Base-by-base conservation (phyloP, 2,329 filamentous ascomycete genomes). In the Penicillium sclerotigenum region DNA sequence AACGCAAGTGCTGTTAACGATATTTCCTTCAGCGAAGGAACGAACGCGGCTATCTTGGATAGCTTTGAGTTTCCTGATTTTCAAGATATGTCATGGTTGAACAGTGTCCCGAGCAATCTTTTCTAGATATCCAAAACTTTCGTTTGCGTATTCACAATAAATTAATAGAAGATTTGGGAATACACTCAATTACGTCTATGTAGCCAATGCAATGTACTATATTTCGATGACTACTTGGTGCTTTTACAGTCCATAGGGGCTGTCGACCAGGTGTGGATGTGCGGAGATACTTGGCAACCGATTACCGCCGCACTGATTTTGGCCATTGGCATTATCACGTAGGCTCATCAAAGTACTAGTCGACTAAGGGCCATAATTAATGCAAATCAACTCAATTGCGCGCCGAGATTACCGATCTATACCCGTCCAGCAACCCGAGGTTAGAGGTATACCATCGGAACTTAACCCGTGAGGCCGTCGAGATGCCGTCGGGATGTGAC, bases 81-180 rank as follows among this genome's bases (percentile, higher is more conserved):
- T n/a, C 68, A 69, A 42, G 68, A 71, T 52, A 71, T 71, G 68
- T 71, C 68, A 7, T 71, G 69, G 69, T 45, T 71, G 13, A 68
- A 71, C 38, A 71, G 69, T 33, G 68, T 71, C 13, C 68, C 69
- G 1, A 71, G 67, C 33, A 70, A 65, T 57, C 47, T 71, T 2
- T 67, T 66, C 37, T 71, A 55, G 36, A 9, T 16, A 18, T 8
- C n/a, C 20, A 10, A n/a, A 7, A 4, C 14, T 4, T 26, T 37
- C 1, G 7, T 14, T 14, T 38, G 20, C 26, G 20, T 8, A 1
- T 9, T 18, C 16, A 9, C n/a, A 13, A 2, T 11, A 0, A 20
- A 29, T 29, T 5, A 14, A 20, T 1, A 14, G 10, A 43, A 18
- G 6, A 14, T 29, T 20, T 2, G 10, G 6, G n/a, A 29, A 20